A percentile compares a stretch with the other conserved stretches of the same genome.
These are phyloP conservation scores for Paramecium sexaurelia DNA, from an alignment of 73 alveolate species.

Conservation along the genomic window DNA sequence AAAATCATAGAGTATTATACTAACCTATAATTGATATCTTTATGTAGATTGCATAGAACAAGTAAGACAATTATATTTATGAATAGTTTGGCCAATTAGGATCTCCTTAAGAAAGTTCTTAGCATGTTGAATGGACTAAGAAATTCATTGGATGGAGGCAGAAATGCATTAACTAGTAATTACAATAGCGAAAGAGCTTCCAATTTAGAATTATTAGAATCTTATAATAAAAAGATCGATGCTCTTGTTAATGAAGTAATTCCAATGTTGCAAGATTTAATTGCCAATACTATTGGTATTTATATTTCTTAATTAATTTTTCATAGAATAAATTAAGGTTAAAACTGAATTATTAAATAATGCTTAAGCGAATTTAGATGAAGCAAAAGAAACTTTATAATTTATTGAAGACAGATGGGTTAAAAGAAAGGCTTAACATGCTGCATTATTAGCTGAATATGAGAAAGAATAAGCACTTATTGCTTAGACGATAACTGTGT, in stretches of 20 bases:
- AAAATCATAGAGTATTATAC: constrained; percentile 19
- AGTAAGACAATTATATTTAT: background rate
- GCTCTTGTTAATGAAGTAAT: constrained; percentile 9
- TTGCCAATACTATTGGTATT: background rate
- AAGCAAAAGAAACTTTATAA: background rate
- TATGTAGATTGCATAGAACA: background rate
- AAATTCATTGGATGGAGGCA: constrained; percentile 48
- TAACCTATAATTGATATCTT: constrained; percentile 31
- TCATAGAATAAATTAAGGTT: background rate
- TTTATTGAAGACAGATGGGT: constrained; percentile 13
- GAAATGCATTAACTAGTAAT: constrained; percentile 33
- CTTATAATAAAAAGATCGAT: background rate
- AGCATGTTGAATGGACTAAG: background rate
- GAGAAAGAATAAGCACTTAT: background rate
- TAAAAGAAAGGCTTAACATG: background rate
- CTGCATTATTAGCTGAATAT: background rate
- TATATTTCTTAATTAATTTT: background rate
- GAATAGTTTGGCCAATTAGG: constrained; percentile 29
- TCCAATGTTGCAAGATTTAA: constrained; percentile 17
- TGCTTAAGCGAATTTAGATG: constrained; percentile 25
- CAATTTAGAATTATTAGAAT: background rate
- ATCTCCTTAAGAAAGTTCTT: constrained; percentile 17
- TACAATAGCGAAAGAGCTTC: constrained; percentile 39
- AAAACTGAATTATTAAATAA: background rate
- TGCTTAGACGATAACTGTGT: background rate